Conservation (phyloP, 1,284 basidiomycete species). For the Ganoderma leucocontextum region DNA sequence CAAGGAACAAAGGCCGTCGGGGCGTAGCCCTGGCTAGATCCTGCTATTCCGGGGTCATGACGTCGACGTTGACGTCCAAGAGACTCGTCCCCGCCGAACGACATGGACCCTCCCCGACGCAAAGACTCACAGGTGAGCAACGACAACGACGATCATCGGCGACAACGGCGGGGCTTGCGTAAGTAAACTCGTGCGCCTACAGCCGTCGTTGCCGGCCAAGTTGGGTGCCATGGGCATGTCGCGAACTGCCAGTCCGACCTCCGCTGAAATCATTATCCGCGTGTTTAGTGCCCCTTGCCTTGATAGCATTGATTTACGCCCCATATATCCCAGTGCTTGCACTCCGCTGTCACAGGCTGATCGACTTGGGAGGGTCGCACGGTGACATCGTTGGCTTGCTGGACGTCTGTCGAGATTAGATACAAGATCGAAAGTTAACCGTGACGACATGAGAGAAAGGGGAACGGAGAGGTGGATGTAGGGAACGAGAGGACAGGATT, state of each 20-base stretch:
- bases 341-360: not conserved
- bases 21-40: conserved; percentile 8
- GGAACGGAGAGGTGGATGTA: conserved; percentile 3
- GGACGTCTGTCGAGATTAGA: conserved; percentile 29
- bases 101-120: not conserved
- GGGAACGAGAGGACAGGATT: conserved; percentile 14
- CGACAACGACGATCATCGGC: not conserved
- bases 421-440: conserved; percentile 21
- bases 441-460: conserved; percentile 16
- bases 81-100: not conserved
- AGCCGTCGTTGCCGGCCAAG: not conserved
- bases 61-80: conserved; percentile 3
- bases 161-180: not conserved
- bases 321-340: not conserved
- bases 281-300: not conserved
- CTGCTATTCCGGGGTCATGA: conserved; percentile 12
- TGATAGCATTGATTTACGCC: not conserved
- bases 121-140: not conserved
- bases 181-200: not conserved
- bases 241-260: not conserved
- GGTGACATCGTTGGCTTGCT: conserved; percentile 9
- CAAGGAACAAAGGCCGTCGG: conserved; percentile 12
- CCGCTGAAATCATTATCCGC: conserved; percentile 11
- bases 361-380: not conserved
- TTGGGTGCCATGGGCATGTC: not conserved